phyloP scores from a whole-genome alignment of 116 monocot genomes.

The Trichopus zeylanicus region DNA sequence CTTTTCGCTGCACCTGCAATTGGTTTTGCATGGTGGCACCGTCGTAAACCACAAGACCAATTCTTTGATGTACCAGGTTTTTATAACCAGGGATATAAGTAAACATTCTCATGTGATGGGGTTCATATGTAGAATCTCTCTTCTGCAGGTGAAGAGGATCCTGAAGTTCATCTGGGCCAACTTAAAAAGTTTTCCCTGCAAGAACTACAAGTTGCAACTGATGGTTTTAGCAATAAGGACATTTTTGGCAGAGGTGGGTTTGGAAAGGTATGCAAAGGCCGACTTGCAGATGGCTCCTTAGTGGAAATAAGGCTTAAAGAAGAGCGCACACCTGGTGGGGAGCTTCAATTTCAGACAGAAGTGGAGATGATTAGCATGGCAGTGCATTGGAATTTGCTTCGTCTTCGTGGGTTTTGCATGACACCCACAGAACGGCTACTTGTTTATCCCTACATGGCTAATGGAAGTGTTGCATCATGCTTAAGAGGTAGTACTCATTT shows the following conservation, averaged over 20 bases:
- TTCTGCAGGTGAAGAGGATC: slow-evolving; percentile 84
- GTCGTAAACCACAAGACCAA: slow-evolving; percentile 86
- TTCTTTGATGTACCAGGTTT: slow-evolving; percentile 98
- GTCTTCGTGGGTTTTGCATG: slow-evolving; percentile 90
- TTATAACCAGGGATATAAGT: slow-evolving; percentile 9
- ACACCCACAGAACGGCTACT: slow-evolving; percentile 89
- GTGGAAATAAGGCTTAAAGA: slow-evolving; percentile 92
- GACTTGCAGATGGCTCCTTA: slow-evolving; percentile 77
- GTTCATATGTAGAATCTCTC: background rate
- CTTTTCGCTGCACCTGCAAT: slow-evolving; percentile 88
- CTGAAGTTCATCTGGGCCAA: slow-evolving; percentile 92
- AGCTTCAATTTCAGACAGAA: slow-evolving; percentile 96
- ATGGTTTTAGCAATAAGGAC: slow-evolving; percentile 83
- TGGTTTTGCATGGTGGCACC: slow-evolving; percentile 89
- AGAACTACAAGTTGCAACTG: slow-evolving; percentile 92
- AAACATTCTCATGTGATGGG: background rate
- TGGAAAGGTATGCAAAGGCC: slow-evolving; percentile 91
- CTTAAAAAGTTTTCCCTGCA: slow-evolving; percentile 85
- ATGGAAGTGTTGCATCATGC: slow-evolving; percentile 92
- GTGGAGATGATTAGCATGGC: slow-evolving; percentile 99
- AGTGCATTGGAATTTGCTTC: slow-evolving; percentile 80
- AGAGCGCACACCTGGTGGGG: slow-evolving; percentile 86
- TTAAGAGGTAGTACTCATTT: slow-evolving; percentile 53
- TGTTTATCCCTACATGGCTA: slow-evolving; percentile 95
- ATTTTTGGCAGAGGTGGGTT: slow-evolving; percentile 92